Evolutionary conservation across 2,329 filamentous ascomycete species (phyloP).

Genomic region (Sordariomycetes sp.): DNA sequence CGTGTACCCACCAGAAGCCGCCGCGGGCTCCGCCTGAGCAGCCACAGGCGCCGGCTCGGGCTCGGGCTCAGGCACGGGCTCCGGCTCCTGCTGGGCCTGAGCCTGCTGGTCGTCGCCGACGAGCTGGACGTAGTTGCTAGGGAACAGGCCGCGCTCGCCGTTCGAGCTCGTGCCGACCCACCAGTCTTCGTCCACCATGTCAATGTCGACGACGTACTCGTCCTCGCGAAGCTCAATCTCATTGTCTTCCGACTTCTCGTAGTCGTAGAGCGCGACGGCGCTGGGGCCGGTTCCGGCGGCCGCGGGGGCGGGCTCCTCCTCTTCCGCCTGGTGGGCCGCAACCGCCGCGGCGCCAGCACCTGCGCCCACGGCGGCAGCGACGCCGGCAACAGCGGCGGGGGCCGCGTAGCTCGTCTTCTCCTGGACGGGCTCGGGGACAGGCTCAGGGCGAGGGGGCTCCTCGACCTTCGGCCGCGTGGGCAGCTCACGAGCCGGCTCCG

Average conservation of each 20-base stretch:
- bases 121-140: conserved; percentile 91
- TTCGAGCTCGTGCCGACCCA: conserved; percentile 86
- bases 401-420: conserved; percentile 4
- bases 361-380: background rate
- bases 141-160: conserved; percentile 84
- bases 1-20: conserved; percentile 37
- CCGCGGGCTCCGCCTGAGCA: conserved; percentile 22
- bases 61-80: background rate
- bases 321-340: conserved; percentile 3
- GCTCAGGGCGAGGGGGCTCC: background rate
- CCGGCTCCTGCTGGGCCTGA: conserved; percentile 6
- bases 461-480: conserved; percentile 2
- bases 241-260: conserved; percentile 95
- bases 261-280: conserved; percentile 83
- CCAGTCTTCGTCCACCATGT: conserved; percentile 98
- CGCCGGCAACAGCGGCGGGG: conserved; percentile 1
- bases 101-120: conserved; percentile 39
- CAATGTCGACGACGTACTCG: conserved; percentile 78
- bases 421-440: background rate
- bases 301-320: background rate
- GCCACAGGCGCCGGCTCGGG: conserved; percentile 13
- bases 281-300: conserved; percentile 37
- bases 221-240: conserved; percentile 86
- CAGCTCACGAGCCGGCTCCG: conserved; percentile 4
- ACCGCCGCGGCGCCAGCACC: conserved; percentile 1